A percentile compares a stretch with the other conserved stretches of the same genome.
These are phyloP conservation scores for Schizosaccharomyces octosporus DNA, from an alignment of 805 yeast species.

Conservation along the genomic window DNA sequence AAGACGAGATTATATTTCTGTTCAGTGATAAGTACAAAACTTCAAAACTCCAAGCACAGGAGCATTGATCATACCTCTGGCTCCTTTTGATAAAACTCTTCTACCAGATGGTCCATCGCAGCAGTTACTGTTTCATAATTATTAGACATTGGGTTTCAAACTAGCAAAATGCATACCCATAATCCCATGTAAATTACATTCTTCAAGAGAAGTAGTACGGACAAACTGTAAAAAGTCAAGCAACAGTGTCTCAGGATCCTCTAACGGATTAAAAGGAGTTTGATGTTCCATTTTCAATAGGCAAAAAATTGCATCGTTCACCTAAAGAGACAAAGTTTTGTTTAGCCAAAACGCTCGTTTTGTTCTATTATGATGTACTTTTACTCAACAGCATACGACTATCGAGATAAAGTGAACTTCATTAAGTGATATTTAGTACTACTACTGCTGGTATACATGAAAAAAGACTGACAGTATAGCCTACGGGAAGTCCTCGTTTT, in stretches of 20 bases:
- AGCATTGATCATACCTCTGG: background rate
- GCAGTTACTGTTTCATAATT: background rate
- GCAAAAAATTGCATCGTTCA: background rate
- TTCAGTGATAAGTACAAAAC: too few species aligned
- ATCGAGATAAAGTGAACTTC: too few species aligned
- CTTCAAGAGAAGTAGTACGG: background rate
- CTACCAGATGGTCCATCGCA: background rate
- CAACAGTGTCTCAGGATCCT: background rate
- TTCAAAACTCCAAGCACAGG: too few species aligned
- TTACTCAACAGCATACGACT: too few species aligned
- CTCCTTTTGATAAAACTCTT: background rate
- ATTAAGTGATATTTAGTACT: too few species aligned
- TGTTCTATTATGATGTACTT: too few species aligned
- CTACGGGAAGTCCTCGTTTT: too few species aligned
- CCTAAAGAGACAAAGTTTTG: too few species aligned
- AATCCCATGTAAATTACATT: background rate
- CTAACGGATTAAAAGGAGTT: background rate
- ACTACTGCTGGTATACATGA: too few species aligned
- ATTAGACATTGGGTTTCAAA: background rate
- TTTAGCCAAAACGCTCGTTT: too few species aligned
- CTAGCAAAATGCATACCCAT: background rate
- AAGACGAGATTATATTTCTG: background rate
- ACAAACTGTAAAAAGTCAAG: background rate
- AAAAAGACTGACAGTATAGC: too few species aligned
- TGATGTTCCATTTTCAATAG: background rate